A percentile compares a stretch with the other conserved stretches of the same genome.
Conservation (phyloP, 768 basidiomycete genomes). For the Amanita rubescens region DNA sequence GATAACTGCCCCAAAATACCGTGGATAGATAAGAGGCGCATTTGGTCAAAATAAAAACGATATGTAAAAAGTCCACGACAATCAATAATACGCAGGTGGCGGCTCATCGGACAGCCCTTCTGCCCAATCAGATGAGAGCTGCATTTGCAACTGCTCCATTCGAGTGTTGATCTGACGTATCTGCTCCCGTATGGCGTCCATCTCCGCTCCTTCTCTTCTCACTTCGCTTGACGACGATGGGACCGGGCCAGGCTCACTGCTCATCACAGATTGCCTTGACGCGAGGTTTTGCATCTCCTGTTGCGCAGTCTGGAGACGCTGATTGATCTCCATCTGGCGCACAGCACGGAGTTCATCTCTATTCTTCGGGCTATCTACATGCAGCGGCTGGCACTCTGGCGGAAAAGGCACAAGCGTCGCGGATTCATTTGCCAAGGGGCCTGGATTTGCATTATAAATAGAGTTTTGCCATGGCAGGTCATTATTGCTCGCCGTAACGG, state of each 20-base stretch:
- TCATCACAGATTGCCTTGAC: neutral
- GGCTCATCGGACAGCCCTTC: slow-evolving; percentile 3
- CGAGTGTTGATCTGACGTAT: slow-evolving; percentile 6
- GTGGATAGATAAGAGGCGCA: too few relatives aligned
- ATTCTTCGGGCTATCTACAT: neutral
- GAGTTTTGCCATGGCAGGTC: too few relatives aligned
- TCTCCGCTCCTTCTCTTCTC: neutral
- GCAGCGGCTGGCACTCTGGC: too few relatives aligned
- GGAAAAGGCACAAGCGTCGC: neutral
- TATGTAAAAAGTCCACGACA: neutral
- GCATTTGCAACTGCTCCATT: slow-evolving; percentile 7
- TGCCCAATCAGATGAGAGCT: slow-evolving; percentile 10
- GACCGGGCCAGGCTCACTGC: neutral
- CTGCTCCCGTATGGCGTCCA: slow-evolving; percentile 5
- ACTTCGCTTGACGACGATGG: neutral
- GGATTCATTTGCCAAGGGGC: too few relatives aligned
- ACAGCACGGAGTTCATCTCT: neutral
- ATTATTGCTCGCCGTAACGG: too few relatives aligned
- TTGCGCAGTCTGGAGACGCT: neutral
- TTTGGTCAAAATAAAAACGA: too few relatives aligned
- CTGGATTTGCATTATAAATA: too few relatives aligned
- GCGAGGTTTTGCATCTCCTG: neutral
- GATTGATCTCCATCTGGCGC: slow-evolving; percentile 1
- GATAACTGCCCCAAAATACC: too few relatives aligned
- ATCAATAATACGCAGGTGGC: neutral